Base-by-base conservation (phyloP, 805 yeast species). In the Yarrowia keelungensis region DNA sequence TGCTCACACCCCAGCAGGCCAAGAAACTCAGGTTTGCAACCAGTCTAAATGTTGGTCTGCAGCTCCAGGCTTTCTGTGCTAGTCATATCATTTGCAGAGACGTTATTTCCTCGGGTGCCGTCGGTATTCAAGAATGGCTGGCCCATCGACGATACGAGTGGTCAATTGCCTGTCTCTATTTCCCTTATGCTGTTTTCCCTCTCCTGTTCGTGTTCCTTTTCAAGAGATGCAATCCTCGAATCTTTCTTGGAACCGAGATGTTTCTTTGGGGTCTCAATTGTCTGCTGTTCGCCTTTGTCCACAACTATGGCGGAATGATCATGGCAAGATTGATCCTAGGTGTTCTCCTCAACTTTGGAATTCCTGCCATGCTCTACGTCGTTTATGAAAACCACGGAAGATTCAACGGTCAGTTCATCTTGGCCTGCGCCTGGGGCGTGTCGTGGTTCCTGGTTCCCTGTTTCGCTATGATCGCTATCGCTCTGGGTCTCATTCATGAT, bases 391-490 rank as follows among this genome's bases (percentile, higher is more conserved):
- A 53, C 58, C 58, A 53, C 9, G 58, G 58, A 16, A n/a, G 58
- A 8, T 53, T 16, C 43, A 53, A 53, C 12, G 58, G 58, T 2
- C 58, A 53, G 19, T 53, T 53, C 16, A 19, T 53, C 11, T 16
- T 53, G 11, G 42, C 58, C 5, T 53, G 58, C 16, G 58, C 58
- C n/a, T 53, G 58, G 58, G 58, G 58, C 19, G 43, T 53, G 7
- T 38, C 58, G 7, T 53, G 58, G 58, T 53, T 53, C 19, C n/a
- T 53, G 16, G 58, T 53, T 5, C 58, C 58, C 16, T 53, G 58
- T 14, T 53, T 53, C 12, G 58, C 58, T 32, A 36, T 53, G 58
- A 38, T 53, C 38, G 58, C 58, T 8, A 53, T 53, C 19, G 58
- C 58, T 0, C 35, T 53, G 43, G 58, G 58, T 19, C 58, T 53